Conservation (phyloP, 805 yeast genomes). For the Starmerella floris region DNA sequence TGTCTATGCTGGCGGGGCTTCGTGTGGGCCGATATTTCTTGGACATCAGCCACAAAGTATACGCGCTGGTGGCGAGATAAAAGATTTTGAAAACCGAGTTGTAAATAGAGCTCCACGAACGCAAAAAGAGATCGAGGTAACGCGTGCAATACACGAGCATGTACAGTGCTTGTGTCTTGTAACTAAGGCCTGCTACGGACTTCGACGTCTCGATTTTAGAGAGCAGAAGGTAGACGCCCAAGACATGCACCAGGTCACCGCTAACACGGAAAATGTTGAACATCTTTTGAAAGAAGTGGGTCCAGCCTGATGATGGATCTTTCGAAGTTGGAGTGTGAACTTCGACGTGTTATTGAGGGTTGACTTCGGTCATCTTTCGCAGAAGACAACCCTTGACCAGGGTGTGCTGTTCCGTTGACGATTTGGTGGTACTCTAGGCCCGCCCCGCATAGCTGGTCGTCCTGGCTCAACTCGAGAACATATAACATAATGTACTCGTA, state of each 20-base stretch:
- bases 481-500: no score
- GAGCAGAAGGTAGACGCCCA: constrained; percentile 62
- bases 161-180: constrained; percentile 77
- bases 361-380: neutral
- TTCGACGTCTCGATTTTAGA: constrained; percentile 50
- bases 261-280: constrained; percentile 22
- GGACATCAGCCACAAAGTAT: constrained; percentile 61
- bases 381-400: no score
- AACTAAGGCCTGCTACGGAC: constrained; percentile 71
- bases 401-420: no score
- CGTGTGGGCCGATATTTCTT: constrained; percentile 43
- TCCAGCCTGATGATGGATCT: neutral
- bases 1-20: constrained; percentile 47
- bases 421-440: no score
- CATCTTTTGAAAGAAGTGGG: constrained; percentile 14
- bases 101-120: constrained; percentile 40
- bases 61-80: constrained; percentile 61
- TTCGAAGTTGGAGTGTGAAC: neutral
- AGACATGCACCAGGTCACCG: constrained; percentile 75
- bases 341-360: neutral
- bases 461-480: no score
- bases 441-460: no score
- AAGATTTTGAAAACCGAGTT: constrained; percentile 69
- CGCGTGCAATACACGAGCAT: constrained; percentile 59
- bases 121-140: constrained; percentile 47